phyloP scores from a whole-genome alignment of 345 rosid species.

The Nasturtium officinale region DNA sequence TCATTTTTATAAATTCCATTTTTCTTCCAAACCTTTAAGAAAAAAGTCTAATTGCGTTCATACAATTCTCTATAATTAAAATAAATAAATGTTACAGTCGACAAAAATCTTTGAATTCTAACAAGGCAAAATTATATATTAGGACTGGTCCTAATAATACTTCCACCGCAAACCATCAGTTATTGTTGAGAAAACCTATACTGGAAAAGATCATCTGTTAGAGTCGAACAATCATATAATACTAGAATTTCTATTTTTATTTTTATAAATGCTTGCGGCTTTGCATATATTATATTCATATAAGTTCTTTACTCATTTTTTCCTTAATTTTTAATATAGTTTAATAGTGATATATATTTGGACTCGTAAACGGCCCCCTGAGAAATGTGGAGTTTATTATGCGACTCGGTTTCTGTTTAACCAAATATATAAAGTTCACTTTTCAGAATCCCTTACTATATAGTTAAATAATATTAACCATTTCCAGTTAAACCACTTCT shows the following conservation, averaged over 20 bases:
- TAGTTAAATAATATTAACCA: not conserved
- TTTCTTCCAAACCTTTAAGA: not conserved
- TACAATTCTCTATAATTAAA: not conserved
- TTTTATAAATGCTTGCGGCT: not conserved
- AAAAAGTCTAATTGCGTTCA: not conserved
- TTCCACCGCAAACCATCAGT: not conserved
- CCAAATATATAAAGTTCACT: not conserved
- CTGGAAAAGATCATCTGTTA: not conserved
- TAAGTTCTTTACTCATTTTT: not conserved
- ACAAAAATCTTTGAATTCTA: not conserved
- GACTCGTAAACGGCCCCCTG: constrained; percentile 5
- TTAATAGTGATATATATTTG: not conserved
- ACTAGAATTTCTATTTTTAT: not conserved
- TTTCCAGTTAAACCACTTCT: not conserved
- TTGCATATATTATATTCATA: not conserved
- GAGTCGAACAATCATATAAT: not conserved
- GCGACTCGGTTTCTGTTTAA: not conserved
- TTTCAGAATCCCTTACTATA: constrained; percentile 3
- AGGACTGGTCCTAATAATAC: too few relatives aligned
- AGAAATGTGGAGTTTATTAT: constrained; percentile 1
- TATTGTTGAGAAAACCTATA: not conserved
- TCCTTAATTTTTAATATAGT: not conserved
- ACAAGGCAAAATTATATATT: not conserved
- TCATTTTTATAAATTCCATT: not conserved
- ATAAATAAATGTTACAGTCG: not conserved